phyloP scores from a whole-genome alignment of 805 yeast species.

The Trichomonascus vanleenenianus region DNA sequence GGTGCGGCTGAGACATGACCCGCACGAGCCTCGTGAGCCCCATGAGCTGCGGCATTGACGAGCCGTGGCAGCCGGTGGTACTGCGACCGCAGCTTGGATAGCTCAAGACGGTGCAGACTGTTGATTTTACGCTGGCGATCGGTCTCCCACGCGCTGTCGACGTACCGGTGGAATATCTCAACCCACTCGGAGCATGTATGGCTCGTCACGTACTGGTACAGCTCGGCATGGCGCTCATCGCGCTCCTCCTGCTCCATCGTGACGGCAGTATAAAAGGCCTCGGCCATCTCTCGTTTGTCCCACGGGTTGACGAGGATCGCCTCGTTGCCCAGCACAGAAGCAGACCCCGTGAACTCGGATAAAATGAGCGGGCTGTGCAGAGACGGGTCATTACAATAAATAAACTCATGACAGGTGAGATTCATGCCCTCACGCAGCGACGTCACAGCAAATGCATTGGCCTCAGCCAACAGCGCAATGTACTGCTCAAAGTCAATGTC shows the following conservation, averaged over 20 bases:
- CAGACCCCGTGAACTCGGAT: constrained; percentile 94
- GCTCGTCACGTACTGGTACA: constrained; percentile 49
- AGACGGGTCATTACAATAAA: constrained; percentile 43
- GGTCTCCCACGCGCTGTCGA: constrained; percentile 45
- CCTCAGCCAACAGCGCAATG: constrained; percentile 75
- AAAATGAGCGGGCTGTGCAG: constrained; percentile 72
- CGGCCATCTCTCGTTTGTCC: constrained; percentile 63
- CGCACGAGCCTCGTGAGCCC: not conserved
- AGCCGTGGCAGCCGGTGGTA: constrained; percentile 14
- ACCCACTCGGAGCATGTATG: constrained; percentile 80
- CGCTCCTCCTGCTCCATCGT: constrained; percentile 58
- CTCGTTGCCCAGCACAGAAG: constrained; percentile 63
- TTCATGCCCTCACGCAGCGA: constrained; percentile 97
- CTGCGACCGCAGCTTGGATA: constrained; percentile 30
- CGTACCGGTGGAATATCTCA: constrained; percentile 42
- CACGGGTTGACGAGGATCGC: constrained; percentile 82
- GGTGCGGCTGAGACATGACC: not conserved
- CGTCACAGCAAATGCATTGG: constrained; percentile 80
- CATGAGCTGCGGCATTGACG: constrained; percentile 9
- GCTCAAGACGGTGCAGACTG: constrained; percentile 27
- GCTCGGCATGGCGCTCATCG: constrained; percentile 49
- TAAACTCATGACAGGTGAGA: constrained; percentile 89
- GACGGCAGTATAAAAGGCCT: constrained; percentile 56
- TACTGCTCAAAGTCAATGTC: constrained; percentile 88
- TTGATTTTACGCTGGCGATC: constrained; percentile 36